Conservation (phyloP, 2,329 filamentous ascomycete species). For the Trichoderma sp. region DNA sequence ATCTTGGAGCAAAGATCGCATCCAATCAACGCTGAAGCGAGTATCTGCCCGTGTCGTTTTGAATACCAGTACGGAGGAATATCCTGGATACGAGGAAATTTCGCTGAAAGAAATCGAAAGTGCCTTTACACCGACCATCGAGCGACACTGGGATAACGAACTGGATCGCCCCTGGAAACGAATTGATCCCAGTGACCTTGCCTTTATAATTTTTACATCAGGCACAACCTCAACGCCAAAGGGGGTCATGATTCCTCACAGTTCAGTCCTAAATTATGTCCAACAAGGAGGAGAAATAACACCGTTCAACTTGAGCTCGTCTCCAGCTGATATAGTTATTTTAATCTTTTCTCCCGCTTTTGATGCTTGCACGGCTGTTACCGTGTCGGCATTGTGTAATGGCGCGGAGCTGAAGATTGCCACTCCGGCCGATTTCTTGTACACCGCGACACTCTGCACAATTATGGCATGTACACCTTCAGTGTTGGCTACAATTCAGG, state of each 20-base stretch:
- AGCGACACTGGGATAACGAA: neutral
- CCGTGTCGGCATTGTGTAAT: neutral
- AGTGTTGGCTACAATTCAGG: neutral
- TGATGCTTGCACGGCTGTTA: neutral
- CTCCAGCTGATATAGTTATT: neutral
- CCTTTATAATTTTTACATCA: conserved; percentile 4
- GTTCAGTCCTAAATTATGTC: neutral
- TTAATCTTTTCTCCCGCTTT: neutral
- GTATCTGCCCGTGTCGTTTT: neutral
- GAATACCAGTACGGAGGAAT: neutral
- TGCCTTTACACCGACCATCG: neutral
- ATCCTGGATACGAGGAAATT: neutral
- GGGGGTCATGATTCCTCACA: conserved; percentile 6
- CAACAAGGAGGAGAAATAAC: neutral
- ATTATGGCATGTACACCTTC: neutral
- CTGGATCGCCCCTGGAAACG: neutral
- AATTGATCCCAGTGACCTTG: neutral
- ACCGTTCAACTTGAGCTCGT: neutral
- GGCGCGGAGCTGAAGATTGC: neutral
- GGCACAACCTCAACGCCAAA: conserved; percentile 6
- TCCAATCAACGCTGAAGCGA: neutral
- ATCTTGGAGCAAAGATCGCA: conserved; percentile 4
- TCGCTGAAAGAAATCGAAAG: neutral
- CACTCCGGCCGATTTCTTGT: neutral
- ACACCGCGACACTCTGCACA: neutral